Conservation (phyloP, 805 yeast species). For the Kluyveromyces siamensis region DNA sequence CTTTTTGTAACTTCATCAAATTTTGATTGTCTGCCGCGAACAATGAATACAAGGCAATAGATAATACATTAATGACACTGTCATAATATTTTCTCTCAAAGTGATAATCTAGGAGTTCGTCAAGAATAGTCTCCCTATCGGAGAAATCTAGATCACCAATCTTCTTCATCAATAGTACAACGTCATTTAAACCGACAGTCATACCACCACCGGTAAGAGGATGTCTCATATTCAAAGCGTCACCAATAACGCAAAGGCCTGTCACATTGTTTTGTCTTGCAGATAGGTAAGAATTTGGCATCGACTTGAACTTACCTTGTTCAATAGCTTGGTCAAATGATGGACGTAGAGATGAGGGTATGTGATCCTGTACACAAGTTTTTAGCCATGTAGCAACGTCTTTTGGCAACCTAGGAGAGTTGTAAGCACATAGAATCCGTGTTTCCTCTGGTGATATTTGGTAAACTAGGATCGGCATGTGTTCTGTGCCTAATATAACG, state of each 20-base stretch:
- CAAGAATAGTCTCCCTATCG: slow-evolving; percentile 48
- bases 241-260: slow-evolving; percentile 82
- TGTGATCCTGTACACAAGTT: slow-evolving; percentile 49
- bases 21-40: slow-evolving; percentile 77
- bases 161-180: slow-evolving; percentile 52
- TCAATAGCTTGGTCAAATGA: slow-evolving; percentile 59
- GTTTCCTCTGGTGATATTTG: slow-evolving; percentile 80
- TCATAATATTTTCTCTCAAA: slow-evolving; percentile 68
- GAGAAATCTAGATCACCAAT: slow-evolving; percentile 35
- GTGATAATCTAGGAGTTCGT: slow-evolving; percentile 60
- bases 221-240: slow-evolving; percentile 94
- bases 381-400: slow-evolving; percentile 54
- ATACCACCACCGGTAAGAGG: slow-evolving; percentile 99
- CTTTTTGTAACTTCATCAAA: slow-evolving; percentile 64
- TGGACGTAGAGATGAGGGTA: slow-evolving; percentile 60
- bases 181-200: slow-evolving; percentile 92
- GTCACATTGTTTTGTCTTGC: slow-evolving; percentile 62
- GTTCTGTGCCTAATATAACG: slow-evolving; percentile 68
- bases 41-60: slow-evolving; percentile 80
- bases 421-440: slow-evolving; percentile 81
- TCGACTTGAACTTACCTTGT: slow-evolving; percentile 54
- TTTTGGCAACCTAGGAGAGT: slow-evolving; percentile 65
- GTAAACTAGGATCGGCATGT: slow-evolving; percentile 82
- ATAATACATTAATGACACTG: slow-evolving; percentile 79
- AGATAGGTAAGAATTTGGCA: slow-evolving; percentile 90